Evolutionary conservation across 352 stramenopile species (phyloP), one percentile per base, ranked within the genome.

Genomic region (Pythium aristosporum): DNA sequence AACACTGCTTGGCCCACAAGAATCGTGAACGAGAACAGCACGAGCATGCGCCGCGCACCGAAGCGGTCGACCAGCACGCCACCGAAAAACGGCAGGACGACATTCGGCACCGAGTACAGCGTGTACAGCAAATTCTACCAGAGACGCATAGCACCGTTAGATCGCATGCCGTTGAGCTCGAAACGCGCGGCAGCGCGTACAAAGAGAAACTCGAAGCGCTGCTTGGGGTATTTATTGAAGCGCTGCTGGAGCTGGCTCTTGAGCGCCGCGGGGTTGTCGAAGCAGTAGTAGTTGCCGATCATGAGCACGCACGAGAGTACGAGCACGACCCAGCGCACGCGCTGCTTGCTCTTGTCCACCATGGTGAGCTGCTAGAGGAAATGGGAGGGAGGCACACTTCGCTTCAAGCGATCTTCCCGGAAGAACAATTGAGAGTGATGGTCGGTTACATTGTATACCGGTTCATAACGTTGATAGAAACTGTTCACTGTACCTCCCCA

Each of bases 271-370:
- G 90, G 89, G 63, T 94, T 94, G 73, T 96, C 90, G 61, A 94
- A 96, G 81, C 85, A 95, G 64, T 95, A 97, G 73, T 96, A 97
- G 67, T 92, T 94, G 67, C 88, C 86, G 62, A 96, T 89, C 84
- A 96, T 95, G 54, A 94, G 75, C 57, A 94, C 53, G 52, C 85
- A 94, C n/a, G 84, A 91, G 42, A 97, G 79, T 58, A 94, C 60
- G 52, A 97, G 82, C 69, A 96, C 85, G 30, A 92, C 66, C 89
- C 89, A 97, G 30, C 88, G 85, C 78, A 92, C 77, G 43, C 64
- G 67, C 61, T 84, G 73, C 63, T 77, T 63, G 63, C 85, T 92
- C 75, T 93, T 93, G 65, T 93, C 81, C 72, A 79, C 77, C 42
- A 48, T 59, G 25, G 25, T 30, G 5, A 5, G 25, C 25, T 30